These are phyloP conservation scores for Boletus huronensis DNA, from an alignment of 768 basidiomycete genomes.

Conservation along the genomic window DNA sequence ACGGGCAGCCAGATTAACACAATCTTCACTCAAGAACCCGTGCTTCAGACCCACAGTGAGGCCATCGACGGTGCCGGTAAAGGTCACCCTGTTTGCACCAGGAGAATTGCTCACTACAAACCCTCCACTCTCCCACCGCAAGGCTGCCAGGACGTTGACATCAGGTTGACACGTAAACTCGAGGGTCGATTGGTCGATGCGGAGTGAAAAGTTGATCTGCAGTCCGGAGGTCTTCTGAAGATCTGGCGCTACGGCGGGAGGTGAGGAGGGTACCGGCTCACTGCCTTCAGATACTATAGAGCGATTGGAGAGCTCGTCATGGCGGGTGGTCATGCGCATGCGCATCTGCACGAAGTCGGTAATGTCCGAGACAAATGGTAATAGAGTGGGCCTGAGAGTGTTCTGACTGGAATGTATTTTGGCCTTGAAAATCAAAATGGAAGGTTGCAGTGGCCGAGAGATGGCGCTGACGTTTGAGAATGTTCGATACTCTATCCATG, in stretches of 20 bases:
- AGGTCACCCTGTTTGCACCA: slow-evolving; percentile 62
- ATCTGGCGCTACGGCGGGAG: slow-evolving; percentile 16
- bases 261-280: slow-evolving; percentile 7
- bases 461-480: slow-evolving; percentile 40
- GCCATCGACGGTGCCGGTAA: slow-evolving; percentile 79
- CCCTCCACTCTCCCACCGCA: slow-evolving; percentile 94
- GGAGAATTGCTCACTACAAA: slow-evolving; percentile 80
- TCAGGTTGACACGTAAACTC: slow-evolving; percentile 87
- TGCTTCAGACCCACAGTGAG: slow-evolving; percentile 80
- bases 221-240: slow-evolving; percentile 42
- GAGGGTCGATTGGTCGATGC: slow-evolving; percentile 86
- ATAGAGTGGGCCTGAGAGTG: slow-evolving; percentile 70
- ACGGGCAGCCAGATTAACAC: slow-evolving; percentile 73
- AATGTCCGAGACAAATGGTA: slow-evolving; percentile 83
- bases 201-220: slow-evolving; percentile 80
- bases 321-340: slow-evolving; percentile 49
- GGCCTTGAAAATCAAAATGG: slow-evolving; percentile 74
- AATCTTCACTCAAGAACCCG: slow-evolving; percentile 80
- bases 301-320: slow-evolving; percentile 16
- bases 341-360: slow-evolving; percentile 66
- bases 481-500: slow-evolving; percentile 80
- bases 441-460: slow-evolving; percentile 43
- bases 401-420: slow-evolving; percentile 91
- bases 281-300: slow-evolving; percentile 9
- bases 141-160: slow-evolving; percentile 84